Conservation (phyloP, 2,329 filamentous ascomycete genomes). For the Trichoderma guizhouense region DNA sequence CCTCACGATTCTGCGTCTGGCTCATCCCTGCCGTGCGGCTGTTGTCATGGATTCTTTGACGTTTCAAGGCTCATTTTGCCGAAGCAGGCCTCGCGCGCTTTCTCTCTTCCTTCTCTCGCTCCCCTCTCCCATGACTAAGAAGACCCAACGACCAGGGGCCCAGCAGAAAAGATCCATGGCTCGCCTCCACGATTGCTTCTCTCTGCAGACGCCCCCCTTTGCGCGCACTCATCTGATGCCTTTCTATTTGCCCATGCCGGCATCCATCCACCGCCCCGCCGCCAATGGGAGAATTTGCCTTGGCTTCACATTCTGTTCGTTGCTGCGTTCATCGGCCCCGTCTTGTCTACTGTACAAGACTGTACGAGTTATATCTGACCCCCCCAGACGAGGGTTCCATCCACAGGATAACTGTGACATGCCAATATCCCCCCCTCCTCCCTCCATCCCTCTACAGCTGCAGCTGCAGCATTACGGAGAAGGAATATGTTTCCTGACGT, state of each 20-base stretch:
- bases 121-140: constrained; percentile 8
- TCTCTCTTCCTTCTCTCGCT: neutral
- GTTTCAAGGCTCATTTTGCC: constrained; percentile 13
- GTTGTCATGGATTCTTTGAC: constrained; percentile 2
- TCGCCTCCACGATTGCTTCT: constrained; percentile 5
- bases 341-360: neutral
- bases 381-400: neutral
- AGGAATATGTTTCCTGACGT: neutral
- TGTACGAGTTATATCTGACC: neutral
- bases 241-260: neutral
- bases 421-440: neutral
- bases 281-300: constrained; percentile 14
- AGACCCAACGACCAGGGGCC: neutral
- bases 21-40: constrained; percentile 4
- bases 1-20: neutral
- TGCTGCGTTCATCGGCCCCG: neutral
- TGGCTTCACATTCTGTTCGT: neutral
- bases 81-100: neutral
- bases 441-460: neutral
- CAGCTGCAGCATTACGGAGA: constrained; percentile 5
- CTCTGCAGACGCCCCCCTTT: neutral
- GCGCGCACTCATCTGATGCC: neutral
- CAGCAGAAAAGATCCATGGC: neutral
- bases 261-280: neutral
- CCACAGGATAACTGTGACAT: constrained; percentile 4